These are phyloP conservation scores for Nannochloropsis salina DNA, from an alignment of 108 stramenopile species.

Conservation along the genomic window DNA sequence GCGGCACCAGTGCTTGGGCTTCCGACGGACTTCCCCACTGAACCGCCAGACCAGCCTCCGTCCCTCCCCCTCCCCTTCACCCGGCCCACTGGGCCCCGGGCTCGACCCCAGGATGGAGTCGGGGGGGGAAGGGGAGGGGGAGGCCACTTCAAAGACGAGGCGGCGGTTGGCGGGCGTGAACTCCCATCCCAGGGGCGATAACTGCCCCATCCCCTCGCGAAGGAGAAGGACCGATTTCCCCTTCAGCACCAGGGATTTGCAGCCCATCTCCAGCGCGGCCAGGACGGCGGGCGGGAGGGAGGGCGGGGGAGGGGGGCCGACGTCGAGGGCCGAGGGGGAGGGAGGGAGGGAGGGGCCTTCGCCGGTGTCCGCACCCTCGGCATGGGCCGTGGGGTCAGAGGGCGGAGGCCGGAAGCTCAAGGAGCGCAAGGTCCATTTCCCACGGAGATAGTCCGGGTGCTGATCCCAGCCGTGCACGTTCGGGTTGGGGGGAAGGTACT, in stretches of 20 bases:
- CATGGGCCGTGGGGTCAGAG: not conserved
- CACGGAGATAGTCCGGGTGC: constrained; percentile 36
- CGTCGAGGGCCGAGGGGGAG: not conserved
- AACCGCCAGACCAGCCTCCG: not conserved
- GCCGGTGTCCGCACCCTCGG: not conserved
- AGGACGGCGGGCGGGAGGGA: not conserved
- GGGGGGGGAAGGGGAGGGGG: constrained; percentile 25
- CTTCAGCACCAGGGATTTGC: not conserved
- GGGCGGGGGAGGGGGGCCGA: not conserved
- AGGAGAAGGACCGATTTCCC: constrained; percentile 20
- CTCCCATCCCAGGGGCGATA: constrained; percentile 31
- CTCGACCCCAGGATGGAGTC: not conserved
- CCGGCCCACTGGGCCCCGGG: not conserved
- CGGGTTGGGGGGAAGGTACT: constrained; percentile 31
- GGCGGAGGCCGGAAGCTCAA: constrained; percentile 14
- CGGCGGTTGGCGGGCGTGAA: constrained; percentile 40
- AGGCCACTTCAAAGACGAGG: constrained; percentile 39
- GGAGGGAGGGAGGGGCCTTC: too few species aligned
- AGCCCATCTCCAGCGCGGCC: not conserved
- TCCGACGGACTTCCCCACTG: constrained; percentile 13
- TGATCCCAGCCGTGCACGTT: constrained; percentile 45
- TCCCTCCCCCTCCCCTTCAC: not conserved
- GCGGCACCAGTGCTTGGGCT: constrained; percentile 22
- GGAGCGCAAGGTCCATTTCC: constrained; percentile 27
- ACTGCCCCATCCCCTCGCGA: constrained; percentile 1